phyloP scores from a whole-genome alignment of 2,329 filamentous ascomycete genomes.

The Huntiella moniliformis region DNA sequence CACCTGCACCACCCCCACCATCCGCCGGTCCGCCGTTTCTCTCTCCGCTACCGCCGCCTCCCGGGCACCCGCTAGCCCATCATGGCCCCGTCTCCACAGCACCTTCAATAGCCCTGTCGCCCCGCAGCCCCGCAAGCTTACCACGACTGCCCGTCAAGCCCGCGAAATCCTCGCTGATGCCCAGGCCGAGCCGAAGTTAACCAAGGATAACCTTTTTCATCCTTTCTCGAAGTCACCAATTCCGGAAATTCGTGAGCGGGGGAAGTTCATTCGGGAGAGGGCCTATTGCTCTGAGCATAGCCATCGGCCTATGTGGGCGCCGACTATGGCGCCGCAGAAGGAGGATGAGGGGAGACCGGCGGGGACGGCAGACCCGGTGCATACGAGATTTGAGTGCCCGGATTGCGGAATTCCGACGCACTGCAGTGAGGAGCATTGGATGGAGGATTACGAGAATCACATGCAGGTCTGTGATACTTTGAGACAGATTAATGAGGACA shows the following conservation, averaged over 20 bases:
- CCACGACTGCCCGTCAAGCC: conserved; percentile 1
- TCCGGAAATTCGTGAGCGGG: conserved; percentile 68
- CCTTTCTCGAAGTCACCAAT: conserved; percentile 77
- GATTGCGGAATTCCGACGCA: conserved; percentile 90
- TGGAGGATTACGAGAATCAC: conserved; percentile 85
- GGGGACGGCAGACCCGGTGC: conserved; percentile 41
- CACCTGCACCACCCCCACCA: conserved; percentile 2
- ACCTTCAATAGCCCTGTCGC: background rate
- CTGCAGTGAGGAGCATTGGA: conserved; percentile 89
- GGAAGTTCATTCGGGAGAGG: conserved; percentile 81
- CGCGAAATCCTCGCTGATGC: conserved; percentile 13
- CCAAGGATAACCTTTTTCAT: conserved; percentile 76
- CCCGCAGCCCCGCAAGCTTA: conserved; percentile 2
- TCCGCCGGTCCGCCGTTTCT: background rate
- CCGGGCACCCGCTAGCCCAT: background rate
- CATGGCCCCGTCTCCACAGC: conserved; percentile 5
- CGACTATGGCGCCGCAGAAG: conserved; percentile 43
- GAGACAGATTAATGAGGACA: conserved; percentile 89
- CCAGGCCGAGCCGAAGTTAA: conserved; percentile 25
- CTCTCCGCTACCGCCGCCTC: background rate
- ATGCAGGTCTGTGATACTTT: conserved; percentile 82
- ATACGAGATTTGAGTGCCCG: conserved; percentile 86
- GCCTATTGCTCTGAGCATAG: conserved; percentile 84
- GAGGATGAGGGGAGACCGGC: conserved; percentile 39
- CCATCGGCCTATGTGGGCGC: conserved; percentile 56